These are phyloP conservation scores for Aspergillus sparsus DNA, from an alignment of 495 filamentous ascomycete species.

Conservation along the genomic window DNA sequence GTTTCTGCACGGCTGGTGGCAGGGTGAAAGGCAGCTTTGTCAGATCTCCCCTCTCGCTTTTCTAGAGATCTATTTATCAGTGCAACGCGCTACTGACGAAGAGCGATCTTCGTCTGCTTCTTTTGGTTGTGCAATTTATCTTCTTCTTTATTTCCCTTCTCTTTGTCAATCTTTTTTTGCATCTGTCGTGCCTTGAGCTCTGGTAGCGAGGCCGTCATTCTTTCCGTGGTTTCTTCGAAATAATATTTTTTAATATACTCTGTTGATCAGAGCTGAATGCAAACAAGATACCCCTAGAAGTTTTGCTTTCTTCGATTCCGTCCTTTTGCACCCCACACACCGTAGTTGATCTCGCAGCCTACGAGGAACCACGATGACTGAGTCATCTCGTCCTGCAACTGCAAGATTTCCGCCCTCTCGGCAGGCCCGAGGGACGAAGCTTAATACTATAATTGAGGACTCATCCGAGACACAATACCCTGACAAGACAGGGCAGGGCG, in stretches of 20 bases:
- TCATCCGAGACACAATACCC: slow-evolving; percentile 37
- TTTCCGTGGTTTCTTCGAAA: slow-evolving; percentile 22
- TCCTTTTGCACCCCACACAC: slow-evolving; percentile 16
- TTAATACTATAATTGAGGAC: slow-evolving; percentile 91
- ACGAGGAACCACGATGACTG: slow-evolving; percentile 52
- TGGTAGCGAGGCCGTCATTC: slow-evolving; percentile 40
- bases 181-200: slow-evolving; percentile 34
- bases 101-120: slow-evolving; percentile 24
- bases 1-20: slow-evolving; percentile 32
- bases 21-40: slow-evolving; percentile 18
- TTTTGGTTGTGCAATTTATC: slow-evolving; percentile 18
- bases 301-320: slow-evolving; percentile 15
- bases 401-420: slow-evolving; percentile 58
- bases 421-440: slow-evolving; percentile 69
- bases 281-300: slow-evolving; percentile 43
- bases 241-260: slow-evolving; percentile 24
- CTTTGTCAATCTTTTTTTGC: slow-evolving; percentile 24
- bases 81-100: slow-evolving; percentile 24
- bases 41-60: slow-evolving; percentile 21
- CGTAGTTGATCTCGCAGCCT: slow-evolving; percentile 26
- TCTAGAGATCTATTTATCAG: slow-evolving; percentile 28
- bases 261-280: slow-evolving; percentile 49
- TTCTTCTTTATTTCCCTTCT: slow-evolving; percentile 15
- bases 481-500: slow-evolving; percentile 15
- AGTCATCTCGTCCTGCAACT: slow-evolving; percentile 59